Evolutionary conservation across 116 monocot species (phyloP).

Genomic region (Trichopus zeylanicus): DNA sequence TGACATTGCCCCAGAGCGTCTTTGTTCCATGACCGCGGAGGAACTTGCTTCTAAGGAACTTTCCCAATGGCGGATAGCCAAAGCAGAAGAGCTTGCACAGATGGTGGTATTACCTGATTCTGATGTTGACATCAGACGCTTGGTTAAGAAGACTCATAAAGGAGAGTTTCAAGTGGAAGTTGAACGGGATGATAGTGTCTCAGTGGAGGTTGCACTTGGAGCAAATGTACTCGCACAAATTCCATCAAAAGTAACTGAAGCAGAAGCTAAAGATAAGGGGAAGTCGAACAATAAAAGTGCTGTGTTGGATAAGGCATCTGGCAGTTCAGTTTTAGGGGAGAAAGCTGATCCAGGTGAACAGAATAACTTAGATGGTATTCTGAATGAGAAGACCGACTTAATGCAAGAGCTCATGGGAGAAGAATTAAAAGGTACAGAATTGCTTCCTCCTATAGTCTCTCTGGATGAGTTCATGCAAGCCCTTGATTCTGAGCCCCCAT

Average conservation of each 20-base stretch:
- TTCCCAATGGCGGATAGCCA: conserved; percentile 80
- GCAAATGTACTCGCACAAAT: conserved; percentile 21
- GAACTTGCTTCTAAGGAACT: conserved; percentile 97
- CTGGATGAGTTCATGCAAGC: conserved; percentile 93
- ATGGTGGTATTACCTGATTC: conserved; percentile 78
- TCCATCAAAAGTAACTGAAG: conserved; percentile 14
- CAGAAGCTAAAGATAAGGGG: conserved; percentile 5
- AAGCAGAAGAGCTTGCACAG: conserved; percentile 90
- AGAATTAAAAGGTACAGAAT: conserved; percentile 50
- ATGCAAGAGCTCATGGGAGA: conserved; percentile 83
- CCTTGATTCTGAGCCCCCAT: conserved; percentile 81
- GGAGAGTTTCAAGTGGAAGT: conserved; percentile 91
- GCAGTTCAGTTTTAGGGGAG: background rate
- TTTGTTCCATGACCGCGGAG: conserved; percentile 86
- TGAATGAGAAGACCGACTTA: conserved; percentile 53
- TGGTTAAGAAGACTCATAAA: conserved; percentile 97
- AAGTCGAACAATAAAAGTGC: conserved; percentile 15
- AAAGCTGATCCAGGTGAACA: conserved; percentile 21
- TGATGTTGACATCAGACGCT: conserved; percentile 56
- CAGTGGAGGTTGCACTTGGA: conserved; percentile 58
- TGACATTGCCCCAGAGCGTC: conserved; percentile 65
- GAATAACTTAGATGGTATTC: conserved; percentile 15
- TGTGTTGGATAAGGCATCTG: conserved; percentile 10
- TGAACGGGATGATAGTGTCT: conserved; percentile 53
- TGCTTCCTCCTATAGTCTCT: conserved; percentile 68